Base-by-base conservation (phyloP, 2,329 filamentous ascomycete species). In the Ceratocystis albifundus region DNA sequence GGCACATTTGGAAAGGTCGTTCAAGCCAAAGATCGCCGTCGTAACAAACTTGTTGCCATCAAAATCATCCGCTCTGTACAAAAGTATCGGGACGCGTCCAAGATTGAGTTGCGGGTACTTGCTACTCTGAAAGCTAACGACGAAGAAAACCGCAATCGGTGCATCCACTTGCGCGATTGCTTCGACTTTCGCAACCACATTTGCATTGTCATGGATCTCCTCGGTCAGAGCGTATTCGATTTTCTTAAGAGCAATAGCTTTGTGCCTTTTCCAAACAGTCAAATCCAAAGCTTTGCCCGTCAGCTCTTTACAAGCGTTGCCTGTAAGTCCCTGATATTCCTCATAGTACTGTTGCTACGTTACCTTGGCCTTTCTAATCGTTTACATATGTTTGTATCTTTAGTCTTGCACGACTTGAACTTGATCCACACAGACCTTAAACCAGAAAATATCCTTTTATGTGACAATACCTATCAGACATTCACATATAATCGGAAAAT, bases 1-100 rank as follows among this genome's bases (percentile, higher is more conserved):
- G 94, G 94, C 69, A 99, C 94, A 0, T 99, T 99, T 74, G 94
- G 94, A 73, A 99, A 99, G 76, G 94, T 99, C 17, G 94, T 99
- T 20, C 88, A 96, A 75, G 94, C 94, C 64, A 87, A 84, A 71
- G 94, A 99, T 74, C 84, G 84, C 68, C 83, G 84, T 71, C 86
- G 86, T 69, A 87, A 87, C 71, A 90, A 92, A 74, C 74, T 81
- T 4, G 95, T 96, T 48, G 94, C 94, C 44, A 90, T 99, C 76
- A 99, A 99, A 76, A 96, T 99, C 75, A 97, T 99, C 70, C 88
- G 94, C 71, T 96, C 94, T 0, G 94, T 99, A 12, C 94, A 96
- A 73, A 99, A 99, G 75, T 99, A 99, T 74, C 88, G 94, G 61
- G 94, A 99, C 77, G 94, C 94, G 45, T 96, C 90, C 7, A 85